Conservation (phyloP, 2,329 filamentous ascomycete genomes). For the Pseudonectria buxi region DNA sequence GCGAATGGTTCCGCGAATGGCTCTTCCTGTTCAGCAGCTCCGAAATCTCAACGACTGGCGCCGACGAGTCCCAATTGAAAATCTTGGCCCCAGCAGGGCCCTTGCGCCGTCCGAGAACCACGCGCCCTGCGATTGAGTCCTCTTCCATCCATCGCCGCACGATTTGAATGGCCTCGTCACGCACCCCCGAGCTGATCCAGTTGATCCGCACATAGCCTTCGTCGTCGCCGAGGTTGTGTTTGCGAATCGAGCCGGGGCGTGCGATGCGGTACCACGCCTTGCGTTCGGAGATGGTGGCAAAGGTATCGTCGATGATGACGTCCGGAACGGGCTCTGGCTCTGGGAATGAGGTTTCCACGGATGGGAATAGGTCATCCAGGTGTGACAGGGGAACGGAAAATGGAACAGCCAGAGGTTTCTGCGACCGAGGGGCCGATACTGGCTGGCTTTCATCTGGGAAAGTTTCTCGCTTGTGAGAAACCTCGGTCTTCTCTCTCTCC, state of each 20-base stretch:
- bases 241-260: conserved; percentile 50
- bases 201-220: conserved; percentile 53
- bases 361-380: conserved; percentile 28
- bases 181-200: conserved; percentile 50
- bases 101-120: conserved; percentile 30
- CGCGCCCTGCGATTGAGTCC: conserved; percentile 50
- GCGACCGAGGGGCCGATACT: not conserved
- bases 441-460: not conserved
- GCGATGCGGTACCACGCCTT: conserved; percentile 61
- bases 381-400: conserved; percentile 29
- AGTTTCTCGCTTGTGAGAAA: too few relatives aligned
- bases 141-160: conserved; percentile 62
- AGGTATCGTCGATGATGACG: conserved; percentile 44
- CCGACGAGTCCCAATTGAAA: conserved; percentile 56
- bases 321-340: conserved; percentile 37
- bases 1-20: conserved; percentile 10
- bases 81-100: conserved; percentile 39
- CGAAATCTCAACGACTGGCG: conserved; percentile 42
- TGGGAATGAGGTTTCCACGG: conserved; percentile 13
- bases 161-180: conserved; percentile 47
- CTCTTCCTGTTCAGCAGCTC: conserved; percentile 26
- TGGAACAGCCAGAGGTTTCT: conserved; percentile 9
- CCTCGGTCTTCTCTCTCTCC: too few relatives aligned
- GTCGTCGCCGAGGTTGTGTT: conserved; percentile 50
- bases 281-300: conserved; percentile 49